These are phyloP conservation scores for Colletotrichum sublineola DNA, from an alignment of 2,329 filamentous ascomycete species.

Conservation along the genomic window DNA sequence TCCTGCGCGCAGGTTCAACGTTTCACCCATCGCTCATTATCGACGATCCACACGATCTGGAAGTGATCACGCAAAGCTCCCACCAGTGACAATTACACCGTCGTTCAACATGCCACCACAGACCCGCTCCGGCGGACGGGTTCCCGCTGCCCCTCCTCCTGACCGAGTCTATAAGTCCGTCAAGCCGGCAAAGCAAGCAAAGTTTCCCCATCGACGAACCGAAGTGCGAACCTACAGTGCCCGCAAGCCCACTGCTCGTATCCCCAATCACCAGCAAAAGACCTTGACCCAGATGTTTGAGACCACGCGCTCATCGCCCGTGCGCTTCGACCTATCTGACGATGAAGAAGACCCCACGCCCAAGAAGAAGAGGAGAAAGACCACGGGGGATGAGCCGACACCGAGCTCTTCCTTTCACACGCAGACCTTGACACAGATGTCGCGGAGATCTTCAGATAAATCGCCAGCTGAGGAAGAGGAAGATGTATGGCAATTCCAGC, in stretches of 20 bases:
- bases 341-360: conserved; percentile 44
- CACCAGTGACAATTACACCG: background rate
- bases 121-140: conserved; percentile 55
- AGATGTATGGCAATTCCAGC: conserved; percentile 47
- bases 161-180: conserved; percentile 56
- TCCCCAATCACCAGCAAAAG: conserved; percentile 50
- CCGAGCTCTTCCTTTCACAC: conserved; percentile 54
- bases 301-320: conserved; percentile 47
- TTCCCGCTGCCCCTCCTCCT: conserved; percentile 45
- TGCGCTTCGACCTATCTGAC: conserved; percentile 46
- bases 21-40: background rate
- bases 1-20: conserved; percentile 4
- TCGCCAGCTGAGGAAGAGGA: conserved; percentile 37
- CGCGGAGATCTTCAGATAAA: conserved; percentile 58
- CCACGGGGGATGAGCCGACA: conserved; percentile 48
- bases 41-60: background rate
- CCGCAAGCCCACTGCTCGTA: conserved; percentile 37
- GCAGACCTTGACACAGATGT: conserved; percentile 58
- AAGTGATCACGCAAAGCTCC: background rate
- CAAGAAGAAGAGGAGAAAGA: conserved; percentile 46
- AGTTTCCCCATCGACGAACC: conserved; percentile 54
- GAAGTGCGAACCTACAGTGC: conserved; percentile 53
- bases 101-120: conserved; percentile 51
- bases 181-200: conserved; percentile 54
- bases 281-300: conserved; percentile 60